Conservation (phyloP, 176 grass and related monocot species). For the Raddia guianensis region DNA sequence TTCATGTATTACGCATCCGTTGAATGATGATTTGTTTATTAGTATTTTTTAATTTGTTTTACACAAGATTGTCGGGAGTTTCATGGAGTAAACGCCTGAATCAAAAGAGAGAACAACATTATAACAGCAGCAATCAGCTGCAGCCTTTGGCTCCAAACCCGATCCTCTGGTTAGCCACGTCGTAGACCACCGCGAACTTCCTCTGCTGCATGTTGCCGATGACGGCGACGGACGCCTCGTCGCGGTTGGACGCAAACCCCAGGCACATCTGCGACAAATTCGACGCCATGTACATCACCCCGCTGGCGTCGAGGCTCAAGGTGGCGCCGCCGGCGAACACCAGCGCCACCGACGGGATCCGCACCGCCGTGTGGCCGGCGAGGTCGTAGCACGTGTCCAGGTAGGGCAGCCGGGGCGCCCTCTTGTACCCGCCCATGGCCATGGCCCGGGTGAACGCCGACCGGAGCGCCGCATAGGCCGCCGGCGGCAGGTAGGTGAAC, state of each 20-base stretch:
- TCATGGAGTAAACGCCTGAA: no score
- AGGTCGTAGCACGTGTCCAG: conserved; percentile 93
- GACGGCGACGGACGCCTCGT: conserved; percentile 45
- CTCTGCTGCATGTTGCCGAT: conserved; percentile 86
- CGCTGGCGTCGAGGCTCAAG: conserved; percentile 52
- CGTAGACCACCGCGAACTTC: conserved; percentile 65
- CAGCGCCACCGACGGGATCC: conserved; percentile 60
- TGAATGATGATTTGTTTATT: no score
- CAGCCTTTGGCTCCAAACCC: conserved; percentile 68
- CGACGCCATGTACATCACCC: conserved; percentile 58
- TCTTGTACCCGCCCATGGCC: conserved; percentile 54
- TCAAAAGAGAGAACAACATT: no score
- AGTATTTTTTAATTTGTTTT: no score
- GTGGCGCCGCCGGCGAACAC: conserved; percentile 55
- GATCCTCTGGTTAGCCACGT: conserved; percentile 62
- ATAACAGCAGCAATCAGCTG: conserved; percentile 25
- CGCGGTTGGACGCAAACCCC: conserved; percentile 70
- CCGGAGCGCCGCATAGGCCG: conserved; percentile 57
- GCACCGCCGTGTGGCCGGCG: conserved; percentile 39
- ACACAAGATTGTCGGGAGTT: no score
- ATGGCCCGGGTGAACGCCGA: conserved; percentile 32
- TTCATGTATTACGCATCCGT: no score
- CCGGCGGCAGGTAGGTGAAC: conserved; percentile 67
- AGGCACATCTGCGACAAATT: conserved; percentile 66
- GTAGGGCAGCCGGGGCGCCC: conserved; percentile 60